Percentiles rank a stretch among this genome's conserved stretches.
These are phyloP conservation scores for Linnemannia hyalina DNA, from an alignment of 192 early-diverging fungal species.

Conservation along the genomic window DNA sequence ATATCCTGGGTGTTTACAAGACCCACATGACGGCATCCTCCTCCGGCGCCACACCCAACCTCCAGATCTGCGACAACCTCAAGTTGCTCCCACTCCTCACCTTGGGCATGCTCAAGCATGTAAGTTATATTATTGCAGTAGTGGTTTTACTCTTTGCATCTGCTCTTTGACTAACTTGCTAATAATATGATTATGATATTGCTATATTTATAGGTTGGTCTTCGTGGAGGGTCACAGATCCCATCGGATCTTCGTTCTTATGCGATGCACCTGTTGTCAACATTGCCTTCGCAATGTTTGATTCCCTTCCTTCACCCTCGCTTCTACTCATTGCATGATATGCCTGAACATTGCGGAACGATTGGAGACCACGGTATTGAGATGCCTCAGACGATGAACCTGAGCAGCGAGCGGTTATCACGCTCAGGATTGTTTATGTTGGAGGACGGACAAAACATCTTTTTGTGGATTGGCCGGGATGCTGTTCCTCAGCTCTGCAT, in stretches of 20 bases:
- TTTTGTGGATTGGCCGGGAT: constrained; percentile 91
- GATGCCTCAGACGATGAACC: constrained; percentile 84
- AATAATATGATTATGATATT: background rate
- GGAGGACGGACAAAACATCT: constrained; percentile 85
- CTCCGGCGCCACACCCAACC: constrained; percentile 81
- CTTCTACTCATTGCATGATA: constrained; percentile 87
- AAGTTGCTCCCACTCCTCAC: constrained; percentile 88
- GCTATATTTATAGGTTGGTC: constrained; percentile 56
- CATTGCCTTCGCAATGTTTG: constrained; percentile 83
- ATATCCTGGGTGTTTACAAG: constrained; percentile 94
- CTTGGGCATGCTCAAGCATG: constrained; percentile 88
- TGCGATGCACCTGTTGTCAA: constrained; percentile 83
- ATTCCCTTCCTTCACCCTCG: constrained; percentile 80
- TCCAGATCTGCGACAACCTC: constrained; percentile 88
- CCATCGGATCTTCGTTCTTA: constrained; percentile 86
- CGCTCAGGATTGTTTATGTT: constrained; percentile 90
- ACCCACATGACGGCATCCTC: constrained; percentile 76
- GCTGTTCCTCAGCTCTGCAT: constrained; percentile 79
- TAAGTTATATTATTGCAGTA: constrained; percentile 47
- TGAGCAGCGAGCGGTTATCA: constrained; percentile 88
- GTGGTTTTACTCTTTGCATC: background rate
- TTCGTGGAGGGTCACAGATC: constrained; percentile 75
- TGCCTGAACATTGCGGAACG: constrained; percentile 73
- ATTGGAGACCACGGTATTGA: constrained; percentile 72
- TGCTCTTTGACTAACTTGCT: background rate